Evolutionary conservation across 129 eudicot genomes (phyloP), one percentile per base, ranked within the genome.

Genomic region (Ambrosia artemisiifolia): DNA sequence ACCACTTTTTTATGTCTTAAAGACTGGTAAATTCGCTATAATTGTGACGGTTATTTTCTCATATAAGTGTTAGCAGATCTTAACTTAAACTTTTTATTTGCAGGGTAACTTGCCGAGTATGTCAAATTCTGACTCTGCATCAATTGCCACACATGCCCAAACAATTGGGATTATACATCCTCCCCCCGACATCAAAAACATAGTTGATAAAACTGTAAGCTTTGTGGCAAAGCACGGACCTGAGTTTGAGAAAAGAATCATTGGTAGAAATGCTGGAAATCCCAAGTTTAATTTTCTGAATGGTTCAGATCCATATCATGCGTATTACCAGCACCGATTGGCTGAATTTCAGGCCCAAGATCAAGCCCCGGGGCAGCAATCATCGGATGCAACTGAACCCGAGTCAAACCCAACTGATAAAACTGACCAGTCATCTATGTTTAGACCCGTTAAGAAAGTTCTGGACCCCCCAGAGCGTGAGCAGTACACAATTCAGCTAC

Each of bases 391-490:
- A 44, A 65, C 80, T 28, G 85, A 65, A n/a, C 32, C 82, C 4
- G 36, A 33, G 4, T 4, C 36, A 33, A 4, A 2, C 36, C 36
- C 1, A n/a, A n/a, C n/a, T n/a, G n/a, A n/a, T n/a, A n/a, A n/a
- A 53, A 83, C 80, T 14, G 96, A 92, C 24, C 96, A 88, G 0
- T 78, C 90, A n/a, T 96, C 91, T 11, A 88, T 75, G 34, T 92
- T 89, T 76, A 61, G 96, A 65, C 81, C 95, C 3, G 85, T 89
- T 5, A 86, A 76, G 17, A 87, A 83, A 78, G 84, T 89, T 56
- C 89, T 89, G 53, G 96, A 89, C 66, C 96, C 98, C 16, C 96
- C 98, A 10, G 98, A 89, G 73, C 88, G 91, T 2, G 98, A 92
- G 84, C 96, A 87, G 73, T 92, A 89, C 70, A 85, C 92, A 24